These are phyloP conservation scores for Biscogniauxia mediterranea DNA, from an alignment of 2,329 filamentous ascomycete genomes.

Conservation along the genomic window DNA sequence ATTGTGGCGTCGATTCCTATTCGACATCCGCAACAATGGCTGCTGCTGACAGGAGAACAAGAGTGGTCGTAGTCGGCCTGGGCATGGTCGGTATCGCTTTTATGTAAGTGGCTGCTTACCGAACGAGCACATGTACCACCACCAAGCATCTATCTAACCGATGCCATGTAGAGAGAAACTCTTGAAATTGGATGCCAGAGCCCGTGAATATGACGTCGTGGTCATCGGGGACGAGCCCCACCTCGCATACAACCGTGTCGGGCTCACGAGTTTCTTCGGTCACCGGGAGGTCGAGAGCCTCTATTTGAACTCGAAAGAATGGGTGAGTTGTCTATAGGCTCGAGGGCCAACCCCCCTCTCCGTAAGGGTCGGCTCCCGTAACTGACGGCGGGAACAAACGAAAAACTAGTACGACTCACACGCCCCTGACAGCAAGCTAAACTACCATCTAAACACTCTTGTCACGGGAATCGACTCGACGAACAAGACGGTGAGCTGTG, in stretches of 20 bases:
- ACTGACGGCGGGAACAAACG: not conserved
- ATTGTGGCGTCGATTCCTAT: not conserved
- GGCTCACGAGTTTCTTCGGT: slow-evolving; percentile 84
- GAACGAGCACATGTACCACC: not conserved
- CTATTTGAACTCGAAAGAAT: slow-evolving; percentile 83
- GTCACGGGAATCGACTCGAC: slow-evolving; percentile 66
- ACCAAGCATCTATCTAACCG: slow-evolving; percentile 5
- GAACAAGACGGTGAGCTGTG: slow-evolving; percentile 67
- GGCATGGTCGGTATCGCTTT: slow-evolving; percentile 92
- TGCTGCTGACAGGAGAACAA: slow-evolving; percentile 49
- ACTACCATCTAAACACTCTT: slow-evolving; percentile 71
- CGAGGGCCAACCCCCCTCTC: not conserved
- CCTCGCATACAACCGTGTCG: slow-evolving; percentile 87
- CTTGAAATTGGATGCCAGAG: slow-evolving; percentile 75
- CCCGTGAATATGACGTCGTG: slow-evolving; percentile 74
- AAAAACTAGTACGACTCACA: slow-evolving; percentile 57
- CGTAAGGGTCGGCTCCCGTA: not conserved
- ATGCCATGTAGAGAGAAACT: slow-evolving; percentile 71
- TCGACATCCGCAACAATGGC: slow-evolving; percentile 42
- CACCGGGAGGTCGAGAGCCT: slow-evolving; percentile 81
- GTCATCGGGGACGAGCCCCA: slow-evolving; percentile 88
- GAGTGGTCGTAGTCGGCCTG: slow-evolving; percentile 78
- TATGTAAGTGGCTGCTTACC: slow-evolving; percentile 59
- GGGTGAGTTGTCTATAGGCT: slow-evolving; percentile 53
- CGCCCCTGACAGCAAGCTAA: slow-evolving; percentile 65